Conservation (phyloP, 169 alveolate species). For the Cryptosporidium sp. region DNA sequence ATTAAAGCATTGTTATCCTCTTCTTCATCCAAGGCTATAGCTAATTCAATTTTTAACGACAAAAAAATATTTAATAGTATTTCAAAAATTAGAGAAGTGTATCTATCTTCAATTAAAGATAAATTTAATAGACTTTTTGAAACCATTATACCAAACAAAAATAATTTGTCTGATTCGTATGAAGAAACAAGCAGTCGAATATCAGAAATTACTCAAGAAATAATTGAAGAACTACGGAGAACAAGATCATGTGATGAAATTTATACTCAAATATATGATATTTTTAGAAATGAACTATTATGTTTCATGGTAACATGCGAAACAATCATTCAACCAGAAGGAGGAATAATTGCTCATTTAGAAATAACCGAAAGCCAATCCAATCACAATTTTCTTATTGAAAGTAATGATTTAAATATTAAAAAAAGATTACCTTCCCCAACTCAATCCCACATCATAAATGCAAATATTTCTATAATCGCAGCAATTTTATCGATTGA, state of each 20-base stretch:
- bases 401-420: neutral
- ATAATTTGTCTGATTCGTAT: neutral
- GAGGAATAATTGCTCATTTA: slow-evolving; percentile 22
- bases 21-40: slow-evolving; percentile 1
- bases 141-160: neutral
- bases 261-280: slow-evolving; percentile 6
- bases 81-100: slow-evolving; percentile 46
- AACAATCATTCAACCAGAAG: slow-evolving; percentile 68
- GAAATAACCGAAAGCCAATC: neutral
- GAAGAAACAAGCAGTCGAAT: neutral
- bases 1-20: slow-evolving; percentile 8
- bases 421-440: slow-evolving; percentile 21
- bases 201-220: slow-evolving; percentile 16
- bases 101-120: neutral
- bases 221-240: neutral
- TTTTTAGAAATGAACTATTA: slow-evolving; percentile 33
- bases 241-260: slow-evolving; percentile 1
- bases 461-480: slow-evolving; percentile 24
- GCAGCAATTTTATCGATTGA: slow-evolving; percentile 32
- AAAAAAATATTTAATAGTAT: neutral
- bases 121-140: slow-evolving; percentile 21
- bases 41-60: neutral
- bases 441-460: slow-evolving; percentile 10
- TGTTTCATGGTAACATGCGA: slow-evolving; percentile 57
- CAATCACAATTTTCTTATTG: neutral